phyloP scores from a whole-genome alignment of 257 asterid genomes.

The Ilex aquifolium region DNA sequence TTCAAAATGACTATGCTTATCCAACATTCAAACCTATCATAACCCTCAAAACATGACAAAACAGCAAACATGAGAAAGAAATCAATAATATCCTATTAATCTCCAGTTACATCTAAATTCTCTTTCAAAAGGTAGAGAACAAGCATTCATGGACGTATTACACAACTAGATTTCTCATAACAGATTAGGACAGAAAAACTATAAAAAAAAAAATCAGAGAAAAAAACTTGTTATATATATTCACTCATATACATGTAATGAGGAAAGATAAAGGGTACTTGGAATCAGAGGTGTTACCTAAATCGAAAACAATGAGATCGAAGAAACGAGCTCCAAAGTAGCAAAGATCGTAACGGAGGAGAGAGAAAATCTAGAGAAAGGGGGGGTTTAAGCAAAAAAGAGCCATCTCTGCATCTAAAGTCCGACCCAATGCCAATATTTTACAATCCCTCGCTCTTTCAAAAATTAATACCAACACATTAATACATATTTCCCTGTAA shows the following conservation, averaged over 20 bases:
- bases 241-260: constrained; percentile 1
- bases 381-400: constrained; percentile 9
- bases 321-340: constrained; percentile 26
- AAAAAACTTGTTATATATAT: background rate
- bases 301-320: constrained; percentile 20
- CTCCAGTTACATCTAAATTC: too few relatives aligned
- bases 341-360: constrained; percentile 47
- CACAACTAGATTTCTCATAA: background rate
- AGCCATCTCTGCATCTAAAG: constrained; percentile 29
- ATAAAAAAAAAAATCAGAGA: background rate
- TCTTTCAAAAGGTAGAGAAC: too few relatives aligned
- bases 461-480: too few relatives aligned
- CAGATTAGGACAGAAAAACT: background rate
- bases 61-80: too few relatives aligned
- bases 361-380: constrained; percentile 23
- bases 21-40: too few relatives aligned
- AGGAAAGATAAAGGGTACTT: constrained; percentile 21
- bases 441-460: constrained; percentile 16
- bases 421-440: constrained; percentile 32
- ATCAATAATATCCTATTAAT: too few relatives aligned
- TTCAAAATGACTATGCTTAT: too few relatives aligned
- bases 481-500: too few relatives aligned
- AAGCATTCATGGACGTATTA: too few relatives aligned
- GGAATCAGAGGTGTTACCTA: constrained; percentile 14
- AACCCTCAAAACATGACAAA: too few relatives aligned